Conservation (phyloP, 139 green algal genomes). For the Coelastrella sp. region DNA sequence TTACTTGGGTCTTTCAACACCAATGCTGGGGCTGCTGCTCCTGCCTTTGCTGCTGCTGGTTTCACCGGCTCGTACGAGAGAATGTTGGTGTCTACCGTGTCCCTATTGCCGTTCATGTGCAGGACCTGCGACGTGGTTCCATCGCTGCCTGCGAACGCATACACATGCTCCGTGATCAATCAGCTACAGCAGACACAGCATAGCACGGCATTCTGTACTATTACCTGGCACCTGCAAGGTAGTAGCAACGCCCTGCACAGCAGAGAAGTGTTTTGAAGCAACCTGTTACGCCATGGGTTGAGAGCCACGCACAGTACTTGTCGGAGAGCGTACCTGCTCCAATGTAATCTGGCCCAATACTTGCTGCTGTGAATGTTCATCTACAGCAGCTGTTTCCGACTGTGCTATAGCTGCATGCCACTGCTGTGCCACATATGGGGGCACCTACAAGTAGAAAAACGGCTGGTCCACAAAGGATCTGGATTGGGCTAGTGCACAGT, state of each 20-base stretch:
- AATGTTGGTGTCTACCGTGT: slow-evolving; percentile 17
- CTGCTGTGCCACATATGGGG: slow-evolving; percentile 63
- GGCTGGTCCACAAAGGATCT: not conserved
- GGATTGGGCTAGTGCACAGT: not conserved
- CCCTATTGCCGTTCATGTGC: slow-evolving; percentile 41
- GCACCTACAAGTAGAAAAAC: slow-evolving; percentile 52
- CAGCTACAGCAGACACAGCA: too few species aligned
- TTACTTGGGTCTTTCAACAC: slow-evolving; percentile 10
- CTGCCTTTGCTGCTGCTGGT: not conserved
- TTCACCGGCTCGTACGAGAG: slow-evolving; percentile 6
- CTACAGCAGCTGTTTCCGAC: slow-evolving; percentile 34
- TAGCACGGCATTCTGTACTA: too few species aligned
- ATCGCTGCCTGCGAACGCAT: not conserved
- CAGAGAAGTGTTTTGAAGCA: too few species aligned
- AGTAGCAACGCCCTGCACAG: slow-evolving; percentile 14
- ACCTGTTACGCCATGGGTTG: too few species aligned
- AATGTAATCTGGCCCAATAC: slow-evolving; percentile 29
- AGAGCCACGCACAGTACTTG: too few species aligned
- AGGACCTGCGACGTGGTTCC: slow-evolving; percentile 3
- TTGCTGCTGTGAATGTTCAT: slow-evolving; percentile 24
- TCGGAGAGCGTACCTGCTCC: not conserved
- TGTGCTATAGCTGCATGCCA: slow-evolving; percentile 52
- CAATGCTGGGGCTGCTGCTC: not conserved
- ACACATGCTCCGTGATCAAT: not conserved
- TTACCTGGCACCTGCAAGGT: slow-evolving; percentile 7